phyloP scores from a whole-genome alignment of 140 eudicot genomes.

The Flaveria floridana region DNA sequence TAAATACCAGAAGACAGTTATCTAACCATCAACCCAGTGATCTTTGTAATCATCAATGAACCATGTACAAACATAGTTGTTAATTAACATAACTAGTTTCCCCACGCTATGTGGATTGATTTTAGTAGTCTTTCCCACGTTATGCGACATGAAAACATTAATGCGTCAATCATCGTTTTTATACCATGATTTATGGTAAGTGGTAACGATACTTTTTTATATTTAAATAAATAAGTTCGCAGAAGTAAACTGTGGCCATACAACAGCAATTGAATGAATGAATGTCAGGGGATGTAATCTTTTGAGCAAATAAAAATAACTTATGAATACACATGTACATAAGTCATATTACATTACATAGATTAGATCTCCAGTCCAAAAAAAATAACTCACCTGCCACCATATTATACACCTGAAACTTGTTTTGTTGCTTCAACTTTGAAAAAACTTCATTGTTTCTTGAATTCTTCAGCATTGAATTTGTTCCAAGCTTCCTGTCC shows the following conservation, averaged over 20 bases:
- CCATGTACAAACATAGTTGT: no score
- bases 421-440: background rate
- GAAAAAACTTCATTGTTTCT: slow-evolving; percentile 29
- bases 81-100: no score
- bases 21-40: no score
- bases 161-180: no score
- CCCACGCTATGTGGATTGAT: no score
- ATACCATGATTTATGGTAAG: background rate
- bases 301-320: background rate
- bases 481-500: slow-evolving; percentile 79
- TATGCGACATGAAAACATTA: no score
- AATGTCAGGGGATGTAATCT: background rate
- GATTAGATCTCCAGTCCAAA: slow-evolving; percentile 17
- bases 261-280: background rate
- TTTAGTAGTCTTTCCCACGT: no score
- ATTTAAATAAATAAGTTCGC: background rate
- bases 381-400: slow-evolving; percentile 20
- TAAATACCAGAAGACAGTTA: no score
- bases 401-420: slow-evolving; percentile 29
- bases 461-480: slow-evolving; percentile 68
- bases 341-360: slow-evolving; percentile 16
- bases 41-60: no score
- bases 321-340: slow-evolving; percentile 20
- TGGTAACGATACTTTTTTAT: background rate
- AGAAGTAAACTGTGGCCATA: background rate